A percentile compares a stretch with the other conserved stretches of the same genome.
These are phyloP conservation scores for Candida xiaguanensis DNA, from an alignment of 805 yeast genomes.

Conservation along the genomic window DNA sequence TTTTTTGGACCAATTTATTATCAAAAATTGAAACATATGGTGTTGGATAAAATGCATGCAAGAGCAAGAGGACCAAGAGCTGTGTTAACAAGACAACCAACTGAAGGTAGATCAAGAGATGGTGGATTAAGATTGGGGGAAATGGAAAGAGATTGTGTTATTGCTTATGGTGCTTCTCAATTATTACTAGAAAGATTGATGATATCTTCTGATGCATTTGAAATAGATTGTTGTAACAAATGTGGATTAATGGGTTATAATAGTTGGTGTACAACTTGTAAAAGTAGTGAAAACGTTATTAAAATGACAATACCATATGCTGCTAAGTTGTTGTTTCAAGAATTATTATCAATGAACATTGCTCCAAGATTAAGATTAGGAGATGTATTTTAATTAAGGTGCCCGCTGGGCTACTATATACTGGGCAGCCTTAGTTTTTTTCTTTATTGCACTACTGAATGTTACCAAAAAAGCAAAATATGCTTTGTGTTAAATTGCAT, in stretches of 20 bases:
- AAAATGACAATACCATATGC: slow-evolving; percentile 98
- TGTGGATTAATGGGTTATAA: slow-evolving; percentile 98
- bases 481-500: too few relatives aligned
- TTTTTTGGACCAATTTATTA: slow-evolving; percentile 98
- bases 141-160: slow-evolving; percentile 99
- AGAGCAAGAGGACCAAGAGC: slow-evolving; percentile 99
- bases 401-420: too few relatives aligned
- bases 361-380: slow-evolving; percentile 92
- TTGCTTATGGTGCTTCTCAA: slow-evolving; percentile 98
- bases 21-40: slow-evolving; percentile 98
- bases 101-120: slow-evolving; percentile 98
- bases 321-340: slow-evolving; percentile 97
- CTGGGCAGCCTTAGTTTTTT: too few relatives aligned
- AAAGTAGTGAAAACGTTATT: slow-evolving; percentile 77
- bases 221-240: slow-evolving; percentile 87
- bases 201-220: slow-evolving; percentile 97
- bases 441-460: not conserved
- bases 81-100: slow-evolving; percentile 95
- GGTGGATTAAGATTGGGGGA: slow-evolving; percentile 99
- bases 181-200: slow-evolving; percentile 87
- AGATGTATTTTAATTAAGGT: slow-evolving; percentile 67
- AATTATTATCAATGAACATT: slow-evolving; percentile 95
- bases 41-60: slow-evolving; percentile 98
- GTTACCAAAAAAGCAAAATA: too few relatives aligned
- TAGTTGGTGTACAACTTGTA: slow-evolving; percentile 97